Conservation (phyloP, 2,329 filamentous ascomycete genomes). For the Fusarium sp. region DNA sequence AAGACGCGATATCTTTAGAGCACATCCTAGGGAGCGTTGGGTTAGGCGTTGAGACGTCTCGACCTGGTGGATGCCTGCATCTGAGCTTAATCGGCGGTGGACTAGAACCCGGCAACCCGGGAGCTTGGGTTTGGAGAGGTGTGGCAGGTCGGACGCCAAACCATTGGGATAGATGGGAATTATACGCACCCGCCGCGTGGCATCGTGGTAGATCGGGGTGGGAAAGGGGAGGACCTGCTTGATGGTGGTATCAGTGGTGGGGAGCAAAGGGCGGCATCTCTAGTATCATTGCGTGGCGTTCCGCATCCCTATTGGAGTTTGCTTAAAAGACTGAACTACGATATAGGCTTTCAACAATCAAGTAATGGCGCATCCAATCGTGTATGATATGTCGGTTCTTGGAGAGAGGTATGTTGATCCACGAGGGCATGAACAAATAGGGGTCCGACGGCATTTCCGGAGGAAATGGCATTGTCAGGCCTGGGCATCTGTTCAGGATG, state of each 20-base stretch:
- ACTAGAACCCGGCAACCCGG: conserved; percentile 28
- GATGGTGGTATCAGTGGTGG: conserved; percentile 32
- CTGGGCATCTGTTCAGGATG: background rate
- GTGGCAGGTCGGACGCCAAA: conserved; percentile 11
- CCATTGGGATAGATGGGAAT: conserved; percentile 19
- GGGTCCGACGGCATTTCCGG: background rate
- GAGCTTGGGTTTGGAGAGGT: conserved; percentile 18
- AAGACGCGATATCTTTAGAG: conserved; percentile 79
- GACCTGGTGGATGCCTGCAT: background rate
- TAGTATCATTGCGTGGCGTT: conserved; percentile 36
- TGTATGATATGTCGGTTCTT: background rate
- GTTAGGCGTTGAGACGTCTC: conserved; percentile 1
- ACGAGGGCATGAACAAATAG: background rate
- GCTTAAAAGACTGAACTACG: conserved; percentile 33
- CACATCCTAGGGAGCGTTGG: conserved; percentile 10
- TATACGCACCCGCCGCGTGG: conserved; percentile 21
- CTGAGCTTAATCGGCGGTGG: conserved; percentile 4
- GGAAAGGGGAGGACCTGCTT: conserved; percentile 19
- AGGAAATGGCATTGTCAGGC: background rate
- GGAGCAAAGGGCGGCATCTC: conserved; percentile 35
- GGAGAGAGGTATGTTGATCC: too few relatives aligned
- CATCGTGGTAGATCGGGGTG: conserved; percentile 22
- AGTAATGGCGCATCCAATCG: conserved; percentile 20
- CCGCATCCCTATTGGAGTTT: conserved; percentile 26
- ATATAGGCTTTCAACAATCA: conserved; percentile 9